A percentile compares a stretch with the other conserved stretches of the same genome.
Conservation (phyloP, 805 yeast genomes). For the Blastobotrys americana region DNA sequence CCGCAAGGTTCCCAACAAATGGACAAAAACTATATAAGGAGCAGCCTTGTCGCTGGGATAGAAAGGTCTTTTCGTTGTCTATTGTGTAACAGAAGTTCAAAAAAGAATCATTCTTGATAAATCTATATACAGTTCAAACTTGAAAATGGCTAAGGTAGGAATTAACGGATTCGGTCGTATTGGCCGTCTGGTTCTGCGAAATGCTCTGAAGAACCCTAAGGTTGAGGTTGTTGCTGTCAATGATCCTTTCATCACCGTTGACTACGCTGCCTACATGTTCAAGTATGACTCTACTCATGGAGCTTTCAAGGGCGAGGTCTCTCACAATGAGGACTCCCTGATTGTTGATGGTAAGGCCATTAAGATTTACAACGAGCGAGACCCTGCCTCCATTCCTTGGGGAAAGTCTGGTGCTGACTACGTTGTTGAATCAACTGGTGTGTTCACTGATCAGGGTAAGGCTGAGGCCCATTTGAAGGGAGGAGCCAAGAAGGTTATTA, state of each 20-base stretch:
- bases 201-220: slow-evolving; percentile 66
- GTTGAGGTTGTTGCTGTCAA: slow-evolving; percentile 81
- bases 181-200: slow-evolving; percentile 81
- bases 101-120: slow-evolving; percentile 1
- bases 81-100: not conserved
- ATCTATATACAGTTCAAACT: not conserved
- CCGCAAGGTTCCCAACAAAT: not conserved
- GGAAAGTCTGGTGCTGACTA: slow-evolving; percentile 71
- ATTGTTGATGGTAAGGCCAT: slow-evolving; percentile 64
- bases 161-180: slow-evolving; percentile 94
- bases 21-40: not conserved
- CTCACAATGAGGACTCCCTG: slow-evolving; percentile 41
- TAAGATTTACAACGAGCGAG: slow-evolving; percentile 68
- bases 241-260: slow-evolving; percentile 85
- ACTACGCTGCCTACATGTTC: slow-evolving; percentile 92
- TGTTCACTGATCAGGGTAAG: slow-evolving; percentile 75
- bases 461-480: slow-evolving; percentile 79
- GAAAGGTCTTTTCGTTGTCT: slow-evolving; percentile 1
- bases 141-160: slow-evolving; percentile 55
- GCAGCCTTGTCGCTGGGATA: not conserved
- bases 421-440: slow-evolving; percentile 93
- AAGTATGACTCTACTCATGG: slow-evolving; percentile 95
- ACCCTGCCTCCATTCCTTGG: slow-evolving; percentile 87
- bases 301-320: slow-evolving; percentile 67
- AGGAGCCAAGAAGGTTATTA: slow-evolving; percentile 92